phyloP scores from a whole-genome alignment of 306 rosid species.

The Benincasa hispida region DNA sequence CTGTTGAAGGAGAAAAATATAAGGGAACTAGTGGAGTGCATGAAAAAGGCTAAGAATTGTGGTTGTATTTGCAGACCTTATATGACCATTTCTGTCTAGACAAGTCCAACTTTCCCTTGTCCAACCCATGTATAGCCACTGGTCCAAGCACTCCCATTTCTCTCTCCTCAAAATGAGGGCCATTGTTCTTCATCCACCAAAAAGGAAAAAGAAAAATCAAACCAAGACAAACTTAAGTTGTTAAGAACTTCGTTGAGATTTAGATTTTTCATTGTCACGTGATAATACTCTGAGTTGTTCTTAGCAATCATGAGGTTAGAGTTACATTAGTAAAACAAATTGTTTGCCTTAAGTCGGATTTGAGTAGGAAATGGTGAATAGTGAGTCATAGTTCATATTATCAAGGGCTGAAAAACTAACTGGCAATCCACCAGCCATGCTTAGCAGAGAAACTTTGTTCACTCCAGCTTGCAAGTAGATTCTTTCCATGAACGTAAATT shows the following conservation, averaged over 20 bases:
- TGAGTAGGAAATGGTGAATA: background rate
- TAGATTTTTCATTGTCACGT: background rate
- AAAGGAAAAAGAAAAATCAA: background rate
- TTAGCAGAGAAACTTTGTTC: constrained; percentile 31
- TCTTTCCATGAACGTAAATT: constrained; percentile 39
- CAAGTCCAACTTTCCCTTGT: constrained; percentile 53
- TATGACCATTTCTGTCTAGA: constrained; percentile 82
- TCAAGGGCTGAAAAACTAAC: constrained; percentile 17
- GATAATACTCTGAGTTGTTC: background rate
- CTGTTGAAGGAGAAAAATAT: constrained; percentile 14
- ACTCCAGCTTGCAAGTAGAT: constrained; percentile 25
- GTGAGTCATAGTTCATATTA: background rate
- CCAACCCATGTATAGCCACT: constrained; percentile 47
- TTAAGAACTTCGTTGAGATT: background rate
- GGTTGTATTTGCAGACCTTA: constrained; percentile 41
- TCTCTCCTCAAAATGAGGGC: constrained; percentile 62
- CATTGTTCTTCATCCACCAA: constrained; percentile 50
- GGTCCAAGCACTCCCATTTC: constrained; percentile 73
- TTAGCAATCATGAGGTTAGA: background rate
- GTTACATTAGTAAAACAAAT: background rate
- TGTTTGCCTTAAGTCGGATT: background rate
- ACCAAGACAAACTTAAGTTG: background rate
- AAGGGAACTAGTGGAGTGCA: background rate
- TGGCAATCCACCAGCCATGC: constrained; percentile 32
- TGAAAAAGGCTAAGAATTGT: background rate